phyloP scores from a whole-genome alignment of 1,284 basidiomycete genomes.

The Puccinia hordei region DNA sequence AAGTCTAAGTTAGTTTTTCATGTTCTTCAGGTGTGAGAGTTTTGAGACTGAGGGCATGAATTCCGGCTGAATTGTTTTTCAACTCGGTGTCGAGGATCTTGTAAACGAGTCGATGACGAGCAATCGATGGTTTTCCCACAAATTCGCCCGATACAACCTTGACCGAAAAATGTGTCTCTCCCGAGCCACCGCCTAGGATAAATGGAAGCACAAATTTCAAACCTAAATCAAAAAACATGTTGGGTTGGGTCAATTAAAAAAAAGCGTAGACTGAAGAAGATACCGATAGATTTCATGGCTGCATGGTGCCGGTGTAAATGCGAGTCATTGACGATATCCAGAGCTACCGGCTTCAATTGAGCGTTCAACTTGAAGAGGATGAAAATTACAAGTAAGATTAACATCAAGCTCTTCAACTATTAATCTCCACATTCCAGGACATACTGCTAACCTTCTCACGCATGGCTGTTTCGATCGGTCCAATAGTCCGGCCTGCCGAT shows the following conservation, averaged over 20 bases:
- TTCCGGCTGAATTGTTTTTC: slow-evolving; percentile 1
- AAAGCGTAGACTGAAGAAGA: neutral
- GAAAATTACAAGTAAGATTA: neutral
- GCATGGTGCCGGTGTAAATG: slow-evolving; percentile 48
- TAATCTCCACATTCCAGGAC: neutral
- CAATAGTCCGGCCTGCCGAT: neutral
- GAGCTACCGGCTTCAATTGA: neutral
- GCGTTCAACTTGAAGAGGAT: slow-evolving; percentile 24
- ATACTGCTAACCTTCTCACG: slow-evolving; percentile 15
- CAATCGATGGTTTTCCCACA: slow-evolving; percentile 28
- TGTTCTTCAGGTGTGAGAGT: slow-evolving; percentile 42
- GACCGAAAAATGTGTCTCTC: slow-evolving; percentile 48
- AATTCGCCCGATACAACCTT: slow-evolving; percentile 19
- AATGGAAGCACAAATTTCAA: neutral
- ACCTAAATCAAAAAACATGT: neutral
- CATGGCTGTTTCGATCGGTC: slow-evolving; percentile 28
- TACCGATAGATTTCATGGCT: slow-evolving; percentile 49
- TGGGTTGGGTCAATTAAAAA: neutral
- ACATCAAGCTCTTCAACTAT: neutral
- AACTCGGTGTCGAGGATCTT: slow-evolving; percentile 19
- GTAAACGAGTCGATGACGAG: slow-evolving; percentile 44
- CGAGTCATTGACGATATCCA: slow-evolving; percentile 45
- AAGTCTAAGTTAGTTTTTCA: neutral
- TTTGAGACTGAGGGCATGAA: slow-evolving; percentile 47
- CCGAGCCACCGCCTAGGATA: slow-evolving; percentile 45